These are phyloP conservation scores for Candida alai DNA, from an alignment of 805 yeast genomes.

Conservation along the genomic window DNA sequence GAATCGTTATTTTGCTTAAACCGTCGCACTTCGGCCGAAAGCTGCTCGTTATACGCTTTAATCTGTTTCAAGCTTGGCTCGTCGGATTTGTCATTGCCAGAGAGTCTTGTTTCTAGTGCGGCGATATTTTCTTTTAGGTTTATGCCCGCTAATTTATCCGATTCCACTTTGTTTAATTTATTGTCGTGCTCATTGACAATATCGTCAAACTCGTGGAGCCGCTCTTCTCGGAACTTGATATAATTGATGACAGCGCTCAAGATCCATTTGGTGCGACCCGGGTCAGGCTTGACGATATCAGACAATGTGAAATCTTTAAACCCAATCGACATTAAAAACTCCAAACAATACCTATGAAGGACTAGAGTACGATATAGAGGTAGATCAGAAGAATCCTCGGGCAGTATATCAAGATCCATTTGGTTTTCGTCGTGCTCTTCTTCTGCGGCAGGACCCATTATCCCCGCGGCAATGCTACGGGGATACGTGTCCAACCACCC, in stretches of 20 bases:
- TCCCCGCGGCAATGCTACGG: not conserved
- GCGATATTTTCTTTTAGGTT: constrained; percentile 29
- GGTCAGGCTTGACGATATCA: constrained; percentile 79
- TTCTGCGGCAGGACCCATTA: constrained; percentile 6
- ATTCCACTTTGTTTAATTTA: constrained; percentile 28
- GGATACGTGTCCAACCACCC: not conserved
- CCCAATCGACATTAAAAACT: constrained; percentile 69
- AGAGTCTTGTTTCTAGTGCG: constrained; percentile 4
- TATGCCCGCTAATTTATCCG: constrained; percentile 15
- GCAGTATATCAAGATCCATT: constrained; percentile 20
- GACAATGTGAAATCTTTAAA: constrained; percentile 69
- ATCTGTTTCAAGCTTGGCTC: constrained; percentile 37
- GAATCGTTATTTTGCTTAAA: constrained; percentile 61
- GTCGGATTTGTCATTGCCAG: constrained; percentile 16
- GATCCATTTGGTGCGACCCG: constrained; percentile 56
- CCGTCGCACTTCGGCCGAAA: constrained; percentile 52
- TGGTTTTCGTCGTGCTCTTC: constrained; percentile 7
- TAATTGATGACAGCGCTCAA: constrained; percentile 82
- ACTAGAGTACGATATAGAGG: constrained; percentile 36
- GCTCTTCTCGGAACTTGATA: constrained; percentile 79
- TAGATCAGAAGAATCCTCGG: too few species aligned
- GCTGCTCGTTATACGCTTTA: constrained; percentile 45
- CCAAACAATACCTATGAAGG: constrained; percentile 58
- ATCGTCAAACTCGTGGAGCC: constrained; percentile 64
- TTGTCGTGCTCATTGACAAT: constrained; percentile 36